phyloP scores from a whole-genome alignment of 1,139 yeast species.

The Protomyces macrosporus region DNA sequence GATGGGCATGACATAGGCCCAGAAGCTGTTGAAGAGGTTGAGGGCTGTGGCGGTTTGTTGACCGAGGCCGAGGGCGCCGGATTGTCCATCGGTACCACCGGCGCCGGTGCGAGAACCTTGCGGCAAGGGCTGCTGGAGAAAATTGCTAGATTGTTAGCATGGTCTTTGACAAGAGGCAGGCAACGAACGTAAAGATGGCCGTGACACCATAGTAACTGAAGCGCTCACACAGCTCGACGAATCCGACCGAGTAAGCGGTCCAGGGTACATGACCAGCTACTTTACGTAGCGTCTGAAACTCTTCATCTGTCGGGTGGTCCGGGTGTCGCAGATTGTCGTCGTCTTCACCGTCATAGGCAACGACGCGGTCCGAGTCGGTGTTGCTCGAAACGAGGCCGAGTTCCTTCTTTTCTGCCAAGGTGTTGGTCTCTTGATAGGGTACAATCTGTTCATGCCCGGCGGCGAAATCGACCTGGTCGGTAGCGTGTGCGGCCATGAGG shows the following conservation, averaged over 20 bases:
- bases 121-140: conserved; percentile 50
- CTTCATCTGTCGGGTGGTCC: conserved; percentile 43
- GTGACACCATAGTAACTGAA: conserved; percentile 71
- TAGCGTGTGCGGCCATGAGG: background rate
- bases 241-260: conserved; percentile 64
- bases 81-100: conserved; percentile 18
- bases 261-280: conserved; percentile 45
- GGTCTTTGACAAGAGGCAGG: conserved; percentile 46
- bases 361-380: background rate
- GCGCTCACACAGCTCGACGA: conserved; percentile 76
- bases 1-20: conserved; percentile 78
- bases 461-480: conserved; percentile 10
- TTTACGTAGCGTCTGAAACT: conserved; percentile 45
- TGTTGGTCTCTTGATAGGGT: background rate
- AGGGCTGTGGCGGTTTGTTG: conserved; percentile 67
- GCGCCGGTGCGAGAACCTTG: conserved; percentile 26
- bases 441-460: conserved; percentile 14
- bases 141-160: conserved; percentile 54
- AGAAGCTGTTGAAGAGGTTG: conserved; percentile 72
- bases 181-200: conserved; percentile 50
- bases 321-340: conserved; percentile 8
- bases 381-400: background rate
- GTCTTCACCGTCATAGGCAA: background rate
- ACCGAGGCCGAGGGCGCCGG: conserved; percentile 61
- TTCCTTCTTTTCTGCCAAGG: background rate